Conservation (phyloP, 805 yeast genomes). For the Wickerhamiella allomyrinae region DNA sequence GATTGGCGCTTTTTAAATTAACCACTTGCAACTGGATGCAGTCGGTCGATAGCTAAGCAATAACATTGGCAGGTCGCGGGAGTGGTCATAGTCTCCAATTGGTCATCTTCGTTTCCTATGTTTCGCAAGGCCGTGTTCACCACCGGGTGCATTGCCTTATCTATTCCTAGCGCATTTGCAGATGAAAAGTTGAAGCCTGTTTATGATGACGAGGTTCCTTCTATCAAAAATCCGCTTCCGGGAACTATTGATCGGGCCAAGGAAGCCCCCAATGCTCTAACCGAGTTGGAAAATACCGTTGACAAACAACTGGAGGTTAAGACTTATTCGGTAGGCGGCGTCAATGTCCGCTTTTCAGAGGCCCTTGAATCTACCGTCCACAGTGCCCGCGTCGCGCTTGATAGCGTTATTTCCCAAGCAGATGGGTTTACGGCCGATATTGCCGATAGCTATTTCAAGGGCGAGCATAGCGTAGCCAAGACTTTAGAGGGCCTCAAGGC, state of each 20-base stretch:
- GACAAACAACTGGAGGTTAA: slow-evolving; percentile 11
- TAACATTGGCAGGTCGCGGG: too few species aligned
- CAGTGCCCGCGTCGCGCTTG: slow-evolving; percentile 32
- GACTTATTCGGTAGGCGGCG: slow-evolving; percentile 34
- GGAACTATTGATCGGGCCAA: slow-evolving; percentile 17
- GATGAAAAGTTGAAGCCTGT: slow-evolving; percentile 16
- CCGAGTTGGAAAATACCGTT: slow-evolving; percentile 21
- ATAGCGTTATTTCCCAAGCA: slow-evolving; percentile 24
- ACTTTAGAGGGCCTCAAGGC: slow-evolving; percentile 53
- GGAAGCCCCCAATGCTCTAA: slow-evolving; percentile 9
- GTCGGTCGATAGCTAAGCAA: too few species aligned
- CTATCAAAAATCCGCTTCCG: slow-evolving; percentile 16
- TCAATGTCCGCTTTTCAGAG: slow-evolving; percentile 39
- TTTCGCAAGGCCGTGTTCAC: background rate
- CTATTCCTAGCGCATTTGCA: slow-evolving; percentile 6
- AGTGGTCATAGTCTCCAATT: too few species aligned
- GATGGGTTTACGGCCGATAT: slow-evolving; percentile 32
- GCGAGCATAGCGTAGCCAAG: slow-evolving; percentile 48
- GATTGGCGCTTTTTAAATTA: too few species aligned
- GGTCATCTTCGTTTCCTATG: too few species aligned
- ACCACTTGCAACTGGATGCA: too few species aligned
- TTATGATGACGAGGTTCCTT: slow-evolving; percentile 20
- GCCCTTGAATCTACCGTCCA: slow-evolving; percentile 36
- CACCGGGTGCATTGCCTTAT: slow-evolving; percentile 4
- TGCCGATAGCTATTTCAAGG: slow-evolving; percentile 36